A percentile compares a stretch with the other conserved stretches of the same genome.
These are phyloP conservation scores for Oxytropis ochrocephala DNA, from an alignment of 306 rosid genomes.

Conservation along the genomic window DNA sequence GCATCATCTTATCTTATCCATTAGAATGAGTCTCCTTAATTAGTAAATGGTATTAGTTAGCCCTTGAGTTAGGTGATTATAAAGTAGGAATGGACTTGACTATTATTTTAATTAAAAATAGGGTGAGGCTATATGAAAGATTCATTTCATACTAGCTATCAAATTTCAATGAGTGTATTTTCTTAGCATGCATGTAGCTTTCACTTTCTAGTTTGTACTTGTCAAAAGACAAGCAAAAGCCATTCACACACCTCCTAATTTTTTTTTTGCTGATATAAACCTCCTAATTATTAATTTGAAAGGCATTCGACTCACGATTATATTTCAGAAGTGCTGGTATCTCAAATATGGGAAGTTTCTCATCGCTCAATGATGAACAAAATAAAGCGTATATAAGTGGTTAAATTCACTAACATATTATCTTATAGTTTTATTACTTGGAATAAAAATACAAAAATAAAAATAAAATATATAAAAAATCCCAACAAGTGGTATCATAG, in stretches of 20 bases:
- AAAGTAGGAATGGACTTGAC: neutral
- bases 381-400: too few species aligned
- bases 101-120: neutral
- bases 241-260: neutral
- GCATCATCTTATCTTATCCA: neutral
- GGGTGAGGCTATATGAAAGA: neutral
- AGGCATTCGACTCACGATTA: too few species aligned
- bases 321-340: too few species aligned
- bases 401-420: too few species aligned
- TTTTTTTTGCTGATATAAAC: too few species aligned
- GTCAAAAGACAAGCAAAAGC: neutral
- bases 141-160: neutral
- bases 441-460: too few species aligned
- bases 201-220: neutral
- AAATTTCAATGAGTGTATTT: neutral
- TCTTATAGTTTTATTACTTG: too few species aligned
- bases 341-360: too few species aligned
- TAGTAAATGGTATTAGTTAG: constrained; percentile 10
- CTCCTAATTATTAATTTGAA: neutral
- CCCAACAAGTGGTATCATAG: too few species aligned
- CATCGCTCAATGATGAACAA: too few species aligned
- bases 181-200: neutral
- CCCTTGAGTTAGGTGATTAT: neutral
- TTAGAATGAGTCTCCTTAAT: neutral
- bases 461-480: too few species aligned